Evolutionary conservation across 2,329 filamentous ascomycete species (phyloP).

Genomic region (Talaromyces islandicus): DNA sequence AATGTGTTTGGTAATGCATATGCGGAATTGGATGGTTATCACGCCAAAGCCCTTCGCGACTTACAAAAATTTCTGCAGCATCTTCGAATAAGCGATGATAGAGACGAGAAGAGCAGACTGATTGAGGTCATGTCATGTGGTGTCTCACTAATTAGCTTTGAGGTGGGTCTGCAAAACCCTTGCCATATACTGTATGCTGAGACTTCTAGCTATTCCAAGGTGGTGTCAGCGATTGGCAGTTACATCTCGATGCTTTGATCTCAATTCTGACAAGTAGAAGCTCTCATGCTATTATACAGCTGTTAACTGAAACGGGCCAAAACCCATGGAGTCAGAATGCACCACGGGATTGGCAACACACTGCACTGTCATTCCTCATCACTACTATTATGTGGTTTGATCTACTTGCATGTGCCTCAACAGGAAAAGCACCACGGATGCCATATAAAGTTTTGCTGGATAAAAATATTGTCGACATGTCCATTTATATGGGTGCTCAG

Average conservation of each 20-base stretch:
- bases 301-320: neutral
- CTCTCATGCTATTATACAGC: neutral
- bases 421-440: slow-evolving; percentile 9
- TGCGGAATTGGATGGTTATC: slow-evolving; percentile 11
- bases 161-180: slow-evolving; percentile 2
- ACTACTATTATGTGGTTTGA: slow-evolving; percentile 14
- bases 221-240: slow-evolving; percentile 14
- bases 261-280: slow-evolving; percentile 6
- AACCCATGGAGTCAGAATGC: neutral
- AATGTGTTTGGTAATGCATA: slow-evolving; percentile 4
- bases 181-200: neutral
- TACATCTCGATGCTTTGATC: slow-evolving; percentile 13
- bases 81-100: slow-evolving; percentile 4
- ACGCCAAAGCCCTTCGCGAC: slow-evolving; percentile 11
- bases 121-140: slow-evolving; percentile 14
- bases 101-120: slow-evolving; percentile 4
- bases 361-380: slow-evolving; percentile 11
- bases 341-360: slow-evolving; percentile 2
- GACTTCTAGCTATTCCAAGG: slow-evolving; percentile 10
- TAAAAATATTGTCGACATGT: slow-evolving; percentile 6
- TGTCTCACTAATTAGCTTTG: slow-evolving; percentile 14
- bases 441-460: slow-evolving; percentile 7
- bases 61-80: slow-evolving; percentile 10
- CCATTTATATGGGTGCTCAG: slow-evolving; percentile 11
- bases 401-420: slow-evolving; percentile 12